Percentiles rank a stretch among this genome's conserved stretches.
These are phyloP conservation scores for Lepidium africanum DNA, from an alignment of 345 rosid genomes.

Conservation along the genomic window DNA sequence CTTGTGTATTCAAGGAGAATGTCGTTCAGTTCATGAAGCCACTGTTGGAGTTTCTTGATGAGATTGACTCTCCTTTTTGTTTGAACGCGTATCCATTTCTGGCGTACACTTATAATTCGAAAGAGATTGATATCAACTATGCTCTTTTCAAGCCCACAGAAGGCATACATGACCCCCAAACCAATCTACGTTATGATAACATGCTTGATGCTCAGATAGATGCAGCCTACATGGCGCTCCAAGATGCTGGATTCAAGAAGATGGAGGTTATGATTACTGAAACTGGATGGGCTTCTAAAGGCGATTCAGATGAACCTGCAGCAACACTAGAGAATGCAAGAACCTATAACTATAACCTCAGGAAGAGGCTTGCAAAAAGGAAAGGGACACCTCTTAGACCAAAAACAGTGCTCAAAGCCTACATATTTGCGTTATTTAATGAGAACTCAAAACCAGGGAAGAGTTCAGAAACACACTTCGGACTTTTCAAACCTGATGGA, in stretches of 20 bases:
- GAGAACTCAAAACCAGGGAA: slow-evolving; percentile 75
- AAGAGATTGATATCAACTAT: slow-evolving; percentile 79
- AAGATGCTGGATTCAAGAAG: slow-evolving; percentile 67
- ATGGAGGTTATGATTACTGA: slow-evolving; percentile 92
- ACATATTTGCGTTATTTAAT: slow-evolving; percentile 84
- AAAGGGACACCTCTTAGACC: slow-evolving; percentile 96
- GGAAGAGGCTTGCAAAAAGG: slow-evolving; percentile 88
- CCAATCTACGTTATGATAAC: slow-evolving; percentile 76
- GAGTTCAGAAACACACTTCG: slow-evolving; percentile 86
- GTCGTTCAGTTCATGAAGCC: slow-evolving; percentile 83
- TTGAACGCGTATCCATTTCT: slow-evolving; percentile 92
- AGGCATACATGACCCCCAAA: slow-evolving; percentile 65
- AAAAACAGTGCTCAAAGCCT: slow-evolving; percentile 60
- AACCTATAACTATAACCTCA: slow-evolving; percentile 79
- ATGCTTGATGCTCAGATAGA: slow-evolving; percentile 99
- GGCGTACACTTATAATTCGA: slow-evolving; percentile 67
- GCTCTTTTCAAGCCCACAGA: slow-evolving; percentile 73
- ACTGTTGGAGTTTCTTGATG: slow-evolving; percentile 60
- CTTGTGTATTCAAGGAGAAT: slow-evolving; percentile 62
- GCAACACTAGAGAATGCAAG: slow-evolving; percentile 79
- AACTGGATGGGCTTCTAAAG: slow-evolving; percentile 95
- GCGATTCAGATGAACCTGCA: slow-evolving; percentile 78
- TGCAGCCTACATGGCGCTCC: slow-evolving; percentile 85
- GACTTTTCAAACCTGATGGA: slow-evolving; percentile 91
- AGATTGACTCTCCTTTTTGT: slow-evolving; percentile 92